Evolutionary conservation across 331 rosid genomes (phyloP).

Genomic region (Quercus tomentella): DNA sequence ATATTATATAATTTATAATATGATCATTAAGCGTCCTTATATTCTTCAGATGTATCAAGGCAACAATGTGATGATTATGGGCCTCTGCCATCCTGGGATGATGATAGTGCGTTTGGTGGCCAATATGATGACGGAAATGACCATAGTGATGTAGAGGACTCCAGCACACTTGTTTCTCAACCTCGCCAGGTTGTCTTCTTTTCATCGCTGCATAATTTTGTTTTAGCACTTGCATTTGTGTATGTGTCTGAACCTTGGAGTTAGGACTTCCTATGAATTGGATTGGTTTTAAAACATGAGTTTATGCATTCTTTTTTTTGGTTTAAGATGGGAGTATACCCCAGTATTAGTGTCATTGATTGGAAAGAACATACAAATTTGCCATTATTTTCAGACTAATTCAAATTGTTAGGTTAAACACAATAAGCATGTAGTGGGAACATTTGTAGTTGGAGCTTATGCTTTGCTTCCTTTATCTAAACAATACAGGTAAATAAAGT

Average conservation of each 20-base stretch:
- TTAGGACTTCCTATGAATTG: background rate
- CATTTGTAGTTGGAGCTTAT: background rate
- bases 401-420: background rate
- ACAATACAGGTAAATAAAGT: conserved; percentile 59
- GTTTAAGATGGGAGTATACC: background rate
- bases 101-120: conserved; percentile 52
- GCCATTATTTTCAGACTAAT: background rate
- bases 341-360: background rate
- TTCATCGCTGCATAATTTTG: background rate
- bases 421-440: background rate
- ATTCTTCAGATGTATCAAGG: conserved; percentile 40
- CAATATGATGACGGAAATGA: conserved; percentile 60
- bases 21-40: background rate
- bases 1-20: too few species aligned
- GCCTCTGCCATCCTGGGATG: conserved; percentile 58
- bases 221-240: background rate
- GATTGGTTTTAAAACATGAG: background rate
- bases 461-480: conserved; percentile 10
- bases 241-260: background rate
- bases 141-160: conserved; percentile 69
- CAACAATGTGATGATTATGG: conserved; percentile 49
- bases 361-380: background rate
- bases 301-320: background rate
- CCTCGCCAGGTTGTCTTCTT: conserved; percentile 80
- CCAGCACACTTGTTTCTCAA: conserved; percentile 64